A percentile compares a stretch with the other conserved stretches of the same genome.
Evolutionary conservation across 768 basidiomycete genomes (phyloP).

Genomic region (Termitomyces bulborhizus): DNA sequence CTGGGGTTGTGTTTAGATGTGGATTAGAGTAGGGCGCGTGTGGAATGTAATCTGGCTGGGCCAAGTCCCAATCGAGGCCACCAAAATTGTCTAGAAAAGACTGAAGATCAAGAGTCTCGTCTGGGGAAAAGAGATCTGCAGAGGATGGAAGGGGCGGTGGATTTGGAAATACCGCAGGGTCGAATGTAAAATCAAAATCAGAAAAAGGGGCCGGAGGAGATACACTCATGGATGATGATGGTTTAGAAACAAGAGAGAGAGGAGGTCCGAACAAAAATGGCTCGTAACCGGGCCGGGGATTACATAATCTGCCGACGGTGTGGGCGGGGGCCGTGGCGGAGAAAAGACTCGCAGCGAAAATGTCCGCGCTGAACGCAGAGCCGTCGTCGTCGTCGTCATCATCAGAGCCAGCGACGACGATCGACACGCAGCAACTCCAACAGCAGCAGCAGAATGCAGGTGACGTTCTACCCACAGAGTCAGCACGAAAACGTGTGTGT

Average conservation of each 20-base stretch:
- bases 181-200: conserved; percentile 71
- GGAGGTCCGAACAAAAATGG: too few species aligned
- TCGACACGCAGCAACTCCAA: conserved; percentile 60
- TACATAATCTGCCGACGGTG: conserved; percentile 13
- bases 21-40: conserved; percentile 13
- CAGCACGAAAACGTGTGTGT: conserved; percentile 25
- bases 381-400: too few species aligned
- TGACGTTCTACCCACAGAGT: too few species aligned
- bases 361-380: conserved; percentile 48
- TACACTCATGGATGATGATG: conserved; percentile 14
- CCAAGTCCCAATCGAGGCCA: conserved; percentile 49
- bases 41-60: conserved; percentile 7
- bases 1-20: conserved; percentile 37
- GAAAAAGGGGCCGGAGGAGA: conserved; percentile 3
- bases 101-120: conserved; percentile 73
- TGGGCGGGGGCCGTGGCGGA: conserved; percentile 1
- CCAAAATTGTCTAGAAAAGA: conserved; percentile 80
- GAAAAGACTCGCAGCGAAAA: neutral
- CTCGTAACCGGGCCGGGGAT: neutral
- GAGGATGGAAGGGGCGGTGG: conserved; percentile 62
- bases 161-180: conserved; percentile 59
- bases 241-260: neutral
- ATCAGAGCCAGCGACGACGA: conserved; percentile 25
- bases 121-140: conserved; percentile 70
- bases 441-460: conserved; percentile 26